Conservation (phyloP, 768 basidiomycete genomes). For the Naematelia encephala region DNA sequence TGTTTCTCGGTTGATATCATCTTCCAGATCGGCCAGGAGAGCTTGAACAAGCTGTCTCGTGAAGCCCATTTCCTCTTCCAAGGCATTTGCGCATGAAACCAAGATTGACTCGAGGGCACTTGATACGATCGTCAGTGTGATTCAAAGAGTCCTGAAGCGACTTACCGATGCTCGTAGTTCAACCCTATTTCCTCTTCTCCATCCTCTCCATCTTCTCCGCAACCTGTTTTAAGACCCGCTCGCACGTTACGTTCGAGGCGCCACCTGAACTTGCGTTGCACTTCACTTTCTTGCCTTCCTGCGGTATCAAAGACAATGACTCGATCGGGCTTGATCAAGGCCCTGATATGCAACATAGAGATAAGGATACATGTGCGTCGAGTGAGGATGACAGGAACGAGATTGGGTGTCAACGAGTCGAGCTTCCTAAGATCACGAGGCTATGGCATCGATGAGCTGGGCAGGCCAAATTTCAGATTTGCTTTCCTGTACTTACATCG, state of each 20-base stretch:
- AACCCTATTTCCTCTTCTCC: conserved; percentile 34
- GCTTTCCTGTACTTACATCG: conserved; percentile 86
- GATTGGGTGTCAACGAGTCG: conserved; percentile 87
- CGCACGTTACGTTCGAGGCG: conserved; percentile 43
- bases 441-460: conserved; percentile 51
- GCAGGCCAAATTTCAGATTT: conserved; percentile 10
- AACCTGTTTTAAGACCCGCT: conserved; percentile 23
- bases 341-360: conserved; percentile 91
- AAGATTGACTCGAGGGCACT: conserved; percentile 92
- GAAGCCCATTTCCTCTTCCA: conserved; percentile 95
- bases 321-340: conserved; percentile 86
- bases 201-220: conserved; percentile 12
- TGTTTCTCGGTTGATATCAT: conserved; percentile 91
- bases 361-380: conserved; percentile 85
- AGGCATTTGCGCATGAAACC: conserved; percentile 81
- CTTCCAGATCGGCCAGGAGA: conserved; percentile 85
- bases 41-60: conserved; percentile 84
- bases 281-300: conserved; percentile 58
- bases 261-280: conserved; percentile 39
- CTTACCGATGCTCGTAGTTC: conserved; percentile 47
- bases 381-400: conserved; percentile 88
- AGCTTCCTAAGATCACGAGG: conserved; percentile 95
- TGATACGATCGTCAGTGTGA: conserved; percentile 13
- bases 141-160: background rate
- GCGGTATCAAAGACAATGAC: conserved; percentile 90